Evolutionary conservation across 805 yeast genomes (phyloP).

Genomic region (Yamadazyma kitorensis): DNA sequence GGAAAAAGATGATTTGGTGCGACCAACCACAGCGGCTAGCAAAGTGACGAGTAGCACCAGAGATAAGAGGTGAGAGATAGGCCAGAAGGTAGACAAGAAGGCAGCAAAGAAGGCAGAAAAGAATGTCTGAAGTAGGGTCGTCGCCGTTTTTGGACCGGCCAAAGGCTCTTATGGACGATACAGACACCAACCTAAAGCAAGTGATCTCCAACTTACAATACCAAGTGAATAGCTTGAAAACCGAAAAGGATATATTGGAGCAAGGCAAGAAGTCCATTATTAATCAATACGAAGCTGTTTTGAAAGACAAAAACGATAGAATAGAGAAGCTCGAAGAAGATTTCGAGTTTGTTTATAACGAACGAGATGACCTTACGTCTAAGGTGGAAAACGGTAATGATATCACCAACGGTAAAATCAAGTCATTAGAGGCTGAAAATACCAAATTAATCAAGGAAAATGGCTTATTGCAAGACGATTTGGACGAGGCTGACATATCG

Average conservation of each 20-base stretch:
- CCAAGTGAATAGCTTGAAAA: constrained; percentile 27
- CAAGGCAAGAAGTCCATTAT: constrained; percentile 24
- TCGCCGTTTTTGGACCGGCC: constrained; percentile 31
- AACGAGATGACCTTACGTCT: constrained; percentile 30
- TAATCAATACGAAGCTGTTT: constrained; percentile 24
- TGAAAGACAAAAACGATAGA: constrained; percentile 31
- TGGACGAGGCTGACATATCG: constrained; percentile 11
- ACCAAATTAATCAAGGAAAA: constrained; percentile 18
- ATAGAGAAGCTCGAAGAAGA: constrained; percentile 30
- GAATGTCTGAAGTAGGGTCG: constrained; percentile 11
- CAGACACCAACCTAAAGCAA: constrained; percentile 17
- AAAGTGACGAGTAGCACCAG: too few species aligned
- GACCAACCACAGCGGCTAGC: too few species aligned
- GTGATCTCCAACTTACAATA: constrained; percentile 27
- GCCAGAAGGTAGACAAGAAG: background rate
- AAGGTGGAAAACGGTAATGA: constrained; percentile 30
- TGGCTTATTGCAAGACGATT: constrained; percentile 4
- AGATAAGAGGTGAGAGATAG: too few species aligned
- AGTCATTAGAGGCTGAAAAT: constrained; percentile 18
- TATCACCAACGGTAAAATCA: constrained; percentile 18
- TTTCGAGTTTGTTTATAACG: constrained; percentile 34
- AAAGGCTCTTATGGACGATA: constrained; percentile 1
- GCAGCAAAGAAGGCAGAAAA: background rate
- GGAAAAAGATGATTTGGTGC: too few species aligned
- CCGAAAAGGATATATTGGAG: constrained; percentile 33